phyloP scores from a whole-genome alignment of 257 asterid genomes.

The Lycium ferocissimum region DNA sequence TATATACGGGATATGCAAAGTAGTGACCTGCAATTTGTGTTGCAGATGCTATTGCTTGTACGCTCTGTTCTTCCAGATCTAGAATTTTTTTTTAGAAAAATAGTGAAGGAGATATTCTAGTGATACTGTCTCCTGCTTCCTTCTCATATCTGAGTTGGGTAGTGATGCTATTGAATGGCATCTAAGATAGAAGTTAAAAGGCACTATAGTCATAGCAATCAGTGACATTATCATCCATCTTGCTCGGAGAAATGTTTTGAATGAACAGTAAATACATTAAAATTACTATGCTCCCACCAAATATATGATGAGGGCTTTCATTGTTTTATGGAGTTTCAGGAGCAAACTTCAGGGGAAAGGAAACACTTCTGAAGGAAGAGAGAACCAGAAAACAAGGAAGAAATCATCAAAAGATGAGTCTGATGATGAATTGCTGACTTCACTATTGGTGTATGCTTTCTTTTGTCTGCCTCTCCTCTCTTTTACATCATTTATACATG shows the following conservation, averaged over 20 bases:
- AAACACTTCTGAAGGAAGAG: slow-evolving; percentile 42
- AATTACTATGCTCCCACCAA: slow-evolving; percentile 19
- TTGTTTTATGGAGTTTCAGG: slow-evolving; percentile 46
- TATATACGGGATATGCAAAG: slow-evolving; percentile 7
- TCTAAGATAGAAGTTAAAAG: slow-evolving; percentile 5
- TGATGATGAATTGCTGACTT: slow-evolving; percentile 66
- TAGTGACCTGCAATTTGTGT: not conserved
- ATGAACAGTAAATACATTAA: not conserved
- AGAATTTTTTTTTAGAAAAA: not conserved
- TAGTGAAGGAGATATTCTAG: slow-evolving; percentile 7
- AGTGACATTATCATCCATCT: not conserved
- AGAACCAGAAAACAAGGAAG: slow-evolving; percentile 45
- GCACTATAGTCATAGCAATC: not conserved
- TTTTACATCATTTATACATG: not conserved
- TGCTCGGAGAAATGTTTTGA: not conserved
- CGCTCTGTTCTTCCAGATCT: not conserved
- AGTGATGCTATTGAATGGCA: not conserved
- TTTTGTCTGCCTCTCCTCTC: slow-evolving; percentile 32
- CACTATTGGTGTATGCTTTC: slow-evolving; percentile 54
- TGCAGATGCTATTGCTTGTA: not conserved
- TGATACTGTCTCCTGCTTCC: slow-evolving; percentile 22
- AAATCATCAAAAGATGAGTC: slow-evolving; percentile 47
- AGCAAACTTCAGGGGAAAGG: slow-evolving; percentile 49
- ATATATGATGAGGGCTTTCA: slow-evolving; percentile 29
- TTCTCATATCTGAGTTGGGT: slow-evolving; percentile 18